Evolutionary conservation across 2,329 filamentous ascomycete species (phyloP), one percentile per base, ranked within the genome.

Genomic region (Fusarium equiseti): DNA sequence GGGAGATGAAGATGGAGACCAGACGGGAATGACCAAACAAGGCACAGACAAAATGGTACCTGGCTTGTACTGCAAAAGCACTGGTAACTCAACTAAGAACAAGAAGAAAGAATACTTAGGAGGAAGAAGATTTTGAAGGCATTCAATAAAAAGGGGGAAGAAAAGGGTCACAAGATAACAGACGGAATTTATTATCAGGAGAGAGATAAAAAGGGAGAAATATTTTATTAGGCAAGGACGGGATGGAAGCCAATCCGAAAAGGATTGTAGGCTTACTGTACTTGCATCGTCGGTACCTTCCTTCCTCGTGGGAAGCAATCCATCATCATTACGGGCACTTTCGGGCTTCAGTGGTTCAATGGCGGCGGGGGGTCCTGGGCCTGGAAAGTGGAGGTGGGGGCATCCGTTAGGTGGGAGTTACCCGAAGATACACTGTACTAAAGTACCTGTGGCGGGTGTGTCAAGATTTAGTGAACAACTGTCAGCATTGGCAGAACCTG

Each of bases 381-480:
- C 13, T 52, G 35, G 50, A 12, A 27, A 52, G 50, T 52, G 50
- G 50, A 52, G 24, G 50, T 43, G 50, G 50, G 45, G 50, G 50
- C 22, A 11, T 35, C 24, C 24, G 22, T 13, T 15, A 52, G 50
- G 24, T 26, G 50, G 50, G 32, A 52, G 18, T 26, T 29, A 27
- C 29, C 42, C 10, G 18, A 26, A 63, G 54, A 46, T 69, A 66
- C 66, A 52, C n/a, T 31, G 20, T 31, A 4, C 26, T 5, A 35
- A 62, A 49, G 67, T 69, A 60, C 44, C 35, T 50, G 54, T 52
- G 43, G 48, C 31, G 54, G 55, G 54, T 68, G 59, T 68, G 68
- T 59, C 63, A 60, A 70, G 45, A 59, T 57, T 71, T 70, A 65
- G 68, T 61, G 59, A 71, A 68, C 68, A 61, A 69, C 63, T 65